Percentiles rank a stretch among this genome's conserved stretches.
Conservation (phyloP, 192 early-diverging fungal species). For the Coemansia asiatica region DNA sequence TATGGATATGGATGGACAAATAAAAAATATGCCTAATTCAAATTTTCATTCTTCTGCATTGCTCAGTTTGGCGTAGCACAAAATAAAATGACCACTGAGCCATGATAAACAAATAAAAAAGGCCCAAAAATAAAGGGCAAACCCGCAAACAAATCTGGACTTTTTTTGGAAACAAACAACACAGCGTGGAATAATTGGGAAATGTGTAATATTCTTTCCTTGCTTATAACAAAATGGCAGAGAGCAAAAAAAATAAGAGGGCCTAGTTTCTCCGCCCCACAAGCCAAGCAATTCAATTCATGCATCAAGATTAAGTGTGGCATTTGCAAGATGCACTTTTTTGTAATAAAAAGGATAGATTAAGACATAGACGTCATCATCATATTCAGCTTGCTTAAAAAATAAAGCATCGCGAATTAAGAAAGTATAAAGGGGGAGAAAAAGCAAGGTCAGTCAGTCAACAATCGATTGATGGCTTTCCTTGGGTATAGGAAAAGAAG, state of each 20-base stretch:
- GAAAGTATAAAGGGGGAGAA: conserved; percentile 1
- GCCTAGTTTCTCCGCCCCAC: background rate
- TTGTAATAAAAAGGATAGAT: background rate
- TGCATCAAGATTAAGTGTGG: background rate
- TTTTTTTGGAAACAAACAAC: background rate
- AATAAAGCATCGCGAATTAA: too few species aligned
- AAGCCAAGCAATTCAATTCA: background rate
- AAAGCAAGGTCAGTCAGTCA: background rate
- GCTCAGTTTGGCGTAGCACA: background rate
- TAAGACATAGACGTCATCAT: background rate
- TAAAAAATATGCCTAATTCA: background rate
- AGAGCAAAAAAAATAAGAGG: background rate
- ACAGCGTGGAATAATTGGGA: too few species aligned
- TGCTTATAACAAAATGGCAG: too few species aligned
- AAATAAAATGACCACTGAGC: background rate
- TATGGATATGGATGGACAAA: background rate
- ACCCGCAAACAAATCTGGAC: conserved; percentile 6
- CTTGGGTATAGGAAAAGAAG: background rate
- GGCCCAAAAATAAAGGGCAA: background rate
- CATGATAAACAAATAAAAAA: background rate
- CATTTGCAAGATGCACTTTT: background rate
- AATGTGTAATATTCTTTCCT: too few species aligned
- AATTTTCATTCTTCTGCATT: background rate
- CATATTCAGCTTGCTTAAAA: background rate
- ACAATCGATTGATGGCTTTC: background rate